Conservation (phyloP, 108 stramenopile species). For the Nitzschia palea region DNA sequence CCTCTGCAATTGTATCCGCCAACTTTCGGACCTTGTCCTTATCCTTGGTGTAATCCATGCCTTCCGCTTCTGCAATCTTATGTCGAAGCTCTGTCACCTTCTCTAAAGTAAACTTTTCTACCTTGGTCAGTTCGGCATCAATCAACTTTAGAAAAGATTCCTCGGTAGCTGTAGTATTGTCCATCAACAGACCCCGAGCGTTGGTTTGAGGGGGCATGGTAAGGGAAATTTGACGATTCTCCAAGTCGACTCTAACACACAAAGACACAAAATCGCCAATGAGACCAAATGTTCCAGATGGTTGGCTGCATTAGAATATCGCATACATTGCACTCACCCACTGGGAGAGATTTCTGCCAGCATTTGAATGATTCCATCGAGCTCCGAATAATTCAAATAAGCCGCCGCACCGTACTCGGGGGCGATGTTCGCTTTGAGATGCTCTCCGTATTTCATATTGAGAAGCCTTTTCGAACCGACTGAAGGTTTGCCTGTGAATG, state of each 20-base stretch:
- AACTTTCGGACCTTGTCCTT: slow-evolving; percentile 30
- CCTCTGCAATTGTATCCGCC: slow-evolving; percentile 67
- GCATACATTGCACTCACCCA: slow-evolving; percentile 47
- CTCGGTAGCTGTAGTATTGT: slow-evolving; percentile 65
- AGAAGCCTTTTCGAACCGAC: not conserved
- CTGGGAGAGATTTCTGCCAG: slow-evolving; percentile 57
- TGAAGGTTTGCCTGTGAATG: not conserved
- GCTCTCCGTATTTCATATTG: slow-evolving; percentile 55
- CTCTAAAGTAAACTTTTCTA: slow-evolving; percentile 83
- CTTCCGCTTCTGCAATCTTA: slow-evolving; percentile 44
- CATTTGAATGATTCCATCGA: slow-evolving; percentile 74
- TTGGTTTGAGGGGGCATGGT: slow-evolving; percentile 89
- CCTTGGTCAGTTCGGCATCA: slow-evolving; percentile 85
- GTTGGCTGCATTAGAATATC: too few relatives aligned
- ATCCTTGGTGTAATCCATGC: slow-evolving; percentile 16
- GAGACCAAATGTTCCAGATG: too few relatives aligned
- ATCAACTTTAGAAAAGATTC: slow-evolving; percentile 84
- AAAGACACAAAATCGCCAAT: too few relatives aligned
- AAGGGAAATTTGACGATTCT: slow-evolving; percentile 74
- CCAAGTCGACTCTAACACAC: slow-evolving; percentile 73
- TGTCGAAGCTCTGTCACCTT: slow-evolving; percentile 71
- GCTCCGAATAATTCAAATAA: slow-evolving; percentile 71
- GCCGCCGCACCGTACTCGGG: slow-evolving; percentile 73
- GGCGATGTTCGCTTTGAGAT: slow-evolving; percentile 76
- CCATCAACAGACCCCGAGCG: slow-evolving; percentile 59